Conservation (phyloP, 139 green algal genomes). For the Chlorella sp. region DNA sequence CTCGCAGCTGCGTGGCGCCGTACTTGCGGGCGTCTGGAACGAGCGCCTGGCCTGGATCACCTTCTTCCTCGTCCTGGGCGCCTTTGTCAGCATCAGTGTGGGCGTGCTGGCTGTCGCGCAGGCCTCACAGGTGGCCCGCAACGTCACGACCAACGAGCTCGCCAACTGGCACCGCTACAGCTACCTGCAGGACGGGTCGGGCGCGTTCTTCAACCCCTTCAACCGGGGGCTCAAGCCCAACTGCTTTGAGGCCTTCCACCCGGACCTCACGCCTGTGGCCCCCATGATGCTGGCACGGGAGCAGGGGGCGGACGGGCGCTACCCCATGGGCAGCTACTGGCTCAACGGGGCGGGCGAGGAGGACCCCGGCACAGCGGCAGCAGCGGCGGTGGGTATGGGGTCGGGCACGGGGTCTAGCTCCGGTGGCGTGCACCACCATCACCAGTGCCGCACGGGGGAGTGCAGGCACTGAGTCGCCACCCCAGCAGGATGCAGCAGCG, state of each 20-base stretch:
- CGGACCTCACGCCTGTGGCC: background rate
- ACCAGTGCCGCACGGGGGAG: too few species aligned
- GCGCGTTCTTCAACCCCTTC: constrained; percentile 82
- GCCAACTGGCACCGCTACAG: constrained; percentile 88
- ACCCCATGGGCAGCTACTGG: too few species aligned
- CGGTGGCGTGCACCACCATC: too few species aligned
- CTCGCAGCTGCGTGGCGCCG: constrained; percentile 6
- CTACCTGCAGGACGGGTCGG: constrained; percentile 68
- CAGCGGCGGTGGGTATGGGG: too few species aligned
- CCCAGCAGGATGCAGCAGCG: too few species aligned
- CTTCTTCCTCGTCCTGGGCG: constrained; percentile 75
- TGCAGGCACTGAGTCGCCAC: too few species aligned
- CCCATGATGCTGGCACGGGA: background rate
- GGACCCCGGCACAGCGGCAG: too few species aligned
- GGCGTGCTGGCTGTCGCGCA: constrained; percentile 72
- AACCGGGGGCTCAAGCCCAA: constrained; percentile 32
- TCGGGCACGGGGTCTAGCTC: too few species aligned
- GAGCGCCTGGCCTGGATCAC: constrained; percentile 42
- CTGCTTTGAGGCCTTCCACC: background rate
- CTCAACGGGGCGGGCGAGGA: too few species aligned
- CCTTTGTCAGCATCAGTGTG: constrained; percentile 77
- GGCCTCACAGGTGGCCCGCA: constrained; percentile 53
- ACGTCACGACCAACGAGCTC: constrained; percentile 97
- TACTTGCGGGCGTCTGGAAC: background rate
- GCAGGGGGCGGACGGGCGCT: too few species aligned